Evolutionary conservation across 2,329 filamentous ascomycete genomes (phyloP).

Genomic region (Endothia cerciana): DNA sequence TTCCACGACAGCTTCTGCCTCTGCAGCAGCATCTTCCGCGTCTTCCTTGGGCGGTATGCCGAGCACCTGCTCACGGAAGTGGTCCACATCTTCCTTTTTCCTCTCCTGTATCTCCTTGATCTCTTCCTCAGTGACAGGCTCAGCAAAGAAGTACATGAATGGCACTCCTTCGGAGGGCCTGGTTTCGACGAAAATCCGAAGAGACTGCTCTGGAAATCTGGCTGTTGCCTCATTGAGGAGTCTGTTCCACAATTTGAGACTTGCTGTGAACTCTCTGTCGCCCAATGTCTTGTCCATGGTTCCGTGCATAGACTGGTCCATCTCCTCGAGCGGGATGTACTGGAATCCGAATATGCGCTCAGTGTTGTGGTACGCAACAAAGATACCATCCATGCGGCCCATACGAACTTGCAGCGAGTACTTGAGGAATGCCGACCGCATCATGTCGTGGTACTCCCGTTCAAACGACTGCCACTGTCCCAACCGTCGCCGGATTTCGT

Average conservation of each 20-base stretch:
- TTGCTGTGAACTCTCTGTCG: constrained; percentile 83
- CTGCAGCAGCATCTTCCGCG: constrained; percentile 29
- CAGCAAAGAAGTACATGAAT: constrained; percentile 87
- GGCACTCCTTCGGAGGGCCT: constrained; percentile 56
- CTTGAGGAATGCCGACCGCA: constrained; percentile 89
- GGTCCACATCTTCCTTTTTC: constrained; percentile 66
- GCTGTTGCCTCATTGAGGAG: constrained; percentile 75
- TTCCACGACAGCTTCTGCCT: constrained; percentile 31
- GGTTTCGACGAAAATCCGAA: constrained; percentile 84
- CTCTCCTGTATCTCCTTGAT: constrained; percentile 75
- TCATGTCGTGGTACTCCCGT: constrained; percentile 96
- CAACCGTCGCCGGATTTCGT: constrained; percentile 77
- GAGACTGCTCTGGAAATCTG: constrained; percentile 74
- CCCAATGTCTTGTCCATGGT: constrained; percentile 68
- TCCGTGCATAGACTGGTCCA: constrained; percentile 90
- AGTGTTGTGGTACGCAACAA: constrained; percentile 94
- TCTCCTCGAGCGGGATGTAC: constrained; percentile 83
- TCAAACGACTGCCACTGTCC: constrained; percentile 92
- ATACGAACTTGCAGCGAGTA: constrained; percentile 96
- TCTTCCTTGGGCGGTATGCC: constrained; percentile 46
- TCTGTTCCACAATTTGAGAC: constrained; percentile 77
- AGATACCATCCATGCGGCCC: constrained; percentile 98
- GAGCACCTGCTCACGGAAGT: constrained; percentile 68
- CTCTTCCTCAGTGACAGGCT: constrained; percentile 75
- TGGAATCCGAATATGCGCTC: constrained; percentile 97